Base-by-base conservation (phyloP, 2,329 filamentous ascomycete species). In the Epichloe festucae region DNA sequence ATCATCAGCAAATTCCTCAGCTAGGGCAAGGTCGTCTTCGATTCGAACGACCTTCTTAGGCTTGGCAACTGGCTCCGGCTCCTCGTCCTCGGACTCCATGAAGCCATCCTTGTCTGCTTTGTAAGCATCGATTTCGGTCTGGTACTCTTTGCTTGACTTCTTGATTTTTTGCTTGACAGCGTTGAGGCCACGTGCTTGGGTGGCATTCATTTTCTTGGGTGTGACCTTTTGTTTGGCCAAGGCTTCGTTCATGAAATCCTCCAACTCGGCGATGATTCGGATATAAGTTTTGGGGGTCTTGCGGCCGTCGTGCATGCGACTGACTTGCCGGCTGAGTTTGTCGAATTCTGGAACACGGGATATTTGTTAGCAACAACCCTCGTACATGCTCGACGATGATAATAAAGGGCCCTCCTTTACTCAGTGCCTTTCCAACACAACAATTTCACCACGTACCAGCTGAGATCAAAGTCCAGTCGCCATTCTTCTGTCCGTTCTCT, bases 151-250 rank as follows among this genome's bases (percentile, higher is more conserved):
- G 78, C 91, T 95, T 73, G 91, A 91, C 81, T 96, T 97, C 81
- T 91, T 90, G 75, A 98, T 89, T 73, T 90, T 71, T 71, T 98
- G 93, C 74, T 96, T 95, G 65, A 97, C 87, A 56, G 90, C 89
- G 69, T 97, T 98, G 64, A 98, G 80, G 63, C 90, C 89, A 72
- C 89, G 88, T 58, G 89, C 86, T 66, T 91, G 94, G 65, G 85
- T 93, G 56, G 90, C 89, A 73, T 95, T 98, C 90, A 97, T 95
- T 79, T 96, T 97, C 82, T 96, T 96, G 57, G 85, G 82, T 2
- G 87, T 87, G 60, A 94, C 87, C 77, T 98, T 98, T 67, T 95
- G 88, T 79, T 96, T 96, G 62, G 89, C 82, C 58, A 95, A 80
- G 23, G 90, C 84, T 75, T 98, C 94, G 66, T 90, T 90, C 78